Percentiles rank a stretch among this genome's conserved stretches.
These are phyloP conservation scores for Cladosporium sp. DNA, from an alignment of 2,329 filamentous ascomycete species.

Conservation along the genomic window DNA sequence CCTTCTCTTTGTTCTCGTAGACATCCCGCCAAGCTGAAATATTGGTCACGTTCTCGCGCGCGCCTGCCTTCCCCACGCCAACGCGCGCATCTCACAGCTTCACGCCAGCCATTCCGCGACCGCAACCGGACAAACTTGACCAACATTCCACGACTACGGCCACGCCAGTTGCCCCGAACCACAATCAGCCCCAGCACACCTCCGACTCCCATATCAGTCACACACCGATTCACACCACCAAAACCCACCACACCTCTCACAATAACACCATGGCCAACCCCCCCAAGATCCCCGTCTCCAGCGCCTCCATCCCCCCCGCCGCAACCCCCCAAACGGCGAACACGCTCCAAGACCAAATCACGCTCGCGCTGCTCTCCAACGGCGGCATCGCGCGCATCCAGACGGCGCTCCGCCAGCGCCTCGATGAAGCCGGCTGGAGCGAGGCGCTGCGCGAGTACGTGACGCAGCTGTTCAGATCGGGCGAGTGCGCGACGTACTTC, in stretches of 20 bases:
- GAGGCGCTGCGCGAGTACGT: conserved; percentile 50
- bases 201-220: no score
- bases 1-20: no score
- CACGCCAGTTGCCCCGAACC: no score
- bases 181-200: no score
- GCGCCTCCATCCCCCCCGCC: conserved; percentile 34
- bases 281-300: conserved; percentile 33
- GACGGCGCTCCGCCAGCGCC: conserved; percentile 46
- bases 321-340: conserved; percentile 18
- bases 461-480: conserved; percentile 51
- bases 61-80: no score
- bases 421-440: conserved; percentile 55
- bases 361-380: conserved; percentile 40
- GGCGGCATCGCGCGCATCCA: conserved; percentile 52
- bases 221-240: background rate
- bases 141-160: no score
- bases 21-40: no score
- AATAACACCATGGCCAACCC: conserved; percentile 9
- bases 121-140: no score
- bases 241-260: background rate
- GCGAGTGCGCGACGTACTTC: conserved; percentile 51
- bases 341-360: conserved; percentile 36
- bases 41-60: no score
- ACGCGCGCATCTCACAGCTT: no score
- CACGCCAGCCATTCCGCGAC: no score